phyloP scores from a whole-genome alignment of 768 basidiomycete genomes.

The Mycena latifolia region DNA sequence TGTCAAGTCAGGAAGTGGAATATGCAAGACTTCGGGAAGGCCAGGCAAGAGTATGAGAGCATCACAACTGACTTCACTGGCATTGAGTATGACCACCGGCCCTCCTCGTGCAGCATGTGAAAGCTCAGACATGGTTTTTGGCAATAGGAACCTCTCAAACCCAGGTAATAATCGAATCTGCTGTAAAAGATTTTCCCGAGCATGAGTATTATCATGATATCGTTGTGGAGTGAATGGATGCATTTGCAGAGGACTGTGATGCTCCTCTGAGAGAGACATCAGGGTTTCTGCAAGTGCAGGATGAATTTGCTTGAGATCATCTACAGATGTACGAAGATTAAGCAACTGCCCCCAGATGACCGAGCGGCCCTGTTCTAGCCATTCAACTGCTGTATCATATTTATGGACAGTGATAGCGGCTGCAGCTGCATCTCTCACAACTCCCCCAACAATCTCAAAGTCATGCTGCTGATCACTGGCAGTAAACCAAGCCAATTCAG shows the following conservation, averaged over 20 bases:
- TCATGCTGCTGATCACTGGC: conserved; percentile 1
- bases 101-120: neutral
- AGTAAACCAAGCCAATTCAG: conserved; percentile 5
- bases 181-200: neutral
- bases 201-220: neutral
- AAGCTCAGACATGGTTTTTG: neutral
- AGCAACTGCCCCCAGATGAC: conserved; percentile 39
- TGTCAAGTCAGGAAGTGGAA: neutral
- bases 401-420: conserved; percentile 12
- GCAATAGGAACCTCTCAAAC: neutral
- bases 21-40: neutral
- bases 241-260: neutral
- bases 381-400: neutral
- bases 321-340: conserved; percentile 38
- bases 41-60: conserved; percentile 38
- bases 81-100: neutral
- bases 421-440: conserved; percentile 13
- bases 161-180: neutral
- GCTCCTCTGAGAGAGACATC: conserved; percentile 13
- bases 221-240: neutral
- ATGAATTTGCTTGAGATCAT: conserved; percentile 30
- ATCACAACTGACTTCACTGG: too few relatives aligned
- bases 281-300: conserved; percentile 36
- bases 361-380: conserved; percentile 33
- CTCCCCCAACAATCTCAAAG: neutral